Conservation (phyloP, 2,329 filamentous ascomycete species). For the Cladosporium sp. region DNA sequence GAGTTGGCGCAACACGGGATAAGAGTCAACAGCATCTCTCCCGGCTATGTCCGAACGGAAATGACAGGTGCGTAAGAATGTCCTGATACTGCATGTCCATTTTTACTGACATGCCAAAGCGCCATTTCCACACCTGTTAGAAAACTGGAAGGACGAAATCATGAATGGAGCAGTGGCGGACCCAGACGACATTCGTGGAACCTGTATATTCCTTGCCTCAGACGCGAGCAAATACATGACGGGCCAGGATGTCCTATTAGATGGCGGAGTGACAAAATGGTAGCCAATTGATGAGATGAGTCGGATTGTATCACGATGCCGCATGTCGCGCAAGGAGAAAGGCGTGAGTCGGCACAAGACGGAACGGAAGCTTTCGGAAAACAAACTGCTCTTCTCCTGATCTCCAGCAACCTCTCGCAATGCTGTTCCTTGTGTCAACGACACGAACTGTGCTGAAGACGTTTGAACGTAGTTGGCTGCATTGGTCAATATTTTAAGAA, state of each 20-base stretch:
- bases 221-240: conserved; percentile 44
- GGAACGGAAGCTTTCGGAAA: too few relatives aligned
- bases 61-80: conserved; percentile 31
- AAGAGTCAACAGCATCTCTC: conserved; percentile 28
- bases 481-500: too few relatives aligned
- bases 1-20: conserved; percentile 31
- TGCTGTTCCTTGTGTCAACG: too few relatives aligned
- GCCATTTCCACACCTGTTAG: conserved; percentile 41
- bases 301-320: too few relatives aligned
- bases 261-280: conserved; percentile 28
- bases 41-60: conserved; percentile 30
- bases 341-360: too few relatives aligned
- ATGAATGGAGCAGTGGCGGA: conserved; percentile 44
- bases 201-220: conserved; percentile 44
- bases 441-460: too few relatives aligned
- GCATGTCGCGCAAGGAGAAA: too few relatives aligned
- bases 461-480: too few relatives aligned
- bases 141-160: conserved; percentile 45
- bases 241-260: conserved; percentile 41
- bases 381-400: too few relatives aligned
- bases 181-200: conserved; percentile 46
- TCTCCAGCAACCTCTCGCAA: too few relatives aligned
- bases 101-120: conserved; percentile 13
- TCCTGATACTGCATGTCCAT: not conserved
- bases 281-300: too few relatives aligned